These are phyloP conservation scores for Penicillium sp. DNA, from an alignment of 2,329 filamentous ascomycete species.

Conservation along the genomic window DNA sequence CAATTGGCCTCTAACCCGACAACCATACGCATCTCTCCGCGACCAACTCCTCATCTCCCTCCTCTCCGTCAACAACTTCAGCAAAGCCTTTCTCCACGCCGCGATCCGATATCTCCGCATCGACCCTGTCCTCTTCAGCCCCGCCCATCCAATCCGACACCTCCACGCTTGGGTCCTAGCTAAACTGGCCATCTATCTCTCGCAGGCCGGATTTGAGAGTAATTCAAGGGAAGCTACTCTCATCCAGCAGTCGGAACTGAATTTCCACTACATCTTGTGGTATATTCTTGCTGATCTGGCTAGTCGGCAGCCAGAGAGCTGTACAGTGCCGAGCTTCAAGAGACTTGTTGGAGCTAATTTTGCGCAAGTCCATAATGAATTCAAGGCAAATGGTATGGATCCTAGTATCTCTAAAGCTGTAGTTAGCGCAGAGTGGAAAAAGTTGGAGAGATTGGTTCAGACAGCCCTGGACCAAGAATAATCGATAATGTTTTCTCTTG, in stretches of 20 bases:
- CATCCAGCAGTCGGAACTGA: slow-evolving; percentile 27
- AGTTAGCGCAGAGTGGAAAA: slow-evolving; percentile 49
- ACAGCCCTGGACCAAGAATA: slow-evolving; percentile 29
- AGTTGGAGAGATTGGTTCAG: slow-evolving; percentile 45
- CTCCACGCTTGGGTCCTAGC: slow-evolving; percentile 46
- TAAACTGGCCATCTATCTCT: slow-evolving; percentile 32
- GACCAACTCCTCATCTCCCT: slow-evolving; percentile 55
- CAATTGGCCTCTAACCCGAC: slow-evolving; percentile 52
- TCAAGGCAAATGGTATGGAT: slow-evolving; percentile 29
- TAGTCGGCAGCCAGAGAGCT: slow-evolving; percentile 24
- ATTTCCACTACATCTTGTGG: slow-evolving; percentile 38
- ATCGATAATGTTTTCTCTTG: background rate
- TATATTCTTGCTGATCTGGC: slow-evolving; percentile 34
- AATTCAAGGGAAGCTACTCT: slow-evolving; percentile 16
- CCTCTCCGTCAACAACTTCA: slow-evolving; percentile 46
- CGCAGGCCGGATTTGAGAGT: slow-evolving; percentile 24
- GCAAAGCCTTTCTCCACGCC: slow-evolving; percentile 53
- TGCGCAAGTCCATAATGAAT: slow-evolving; percentile 30
- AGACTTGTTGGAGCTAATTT: slow-evolving; percentile 28
- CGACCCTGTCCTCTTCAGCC: slow-evolving; percentile 54
- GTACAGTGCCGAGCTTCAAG: slow-evolving; percentile 34
- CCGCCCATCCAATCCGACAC: slow-evolving; percentile 57
- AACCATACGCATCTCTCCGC: slow-evolving; percentile 57
- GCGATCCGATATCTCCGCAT: slow-evolving; percentile 54
- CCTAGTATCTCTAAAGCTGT: slow-evolving; percentile 23